These are phyloP conservation scores for Craterostigma plantagineum DNA, from an alignment of 257 asterid species.

Conservation along the genomic window DNA sequence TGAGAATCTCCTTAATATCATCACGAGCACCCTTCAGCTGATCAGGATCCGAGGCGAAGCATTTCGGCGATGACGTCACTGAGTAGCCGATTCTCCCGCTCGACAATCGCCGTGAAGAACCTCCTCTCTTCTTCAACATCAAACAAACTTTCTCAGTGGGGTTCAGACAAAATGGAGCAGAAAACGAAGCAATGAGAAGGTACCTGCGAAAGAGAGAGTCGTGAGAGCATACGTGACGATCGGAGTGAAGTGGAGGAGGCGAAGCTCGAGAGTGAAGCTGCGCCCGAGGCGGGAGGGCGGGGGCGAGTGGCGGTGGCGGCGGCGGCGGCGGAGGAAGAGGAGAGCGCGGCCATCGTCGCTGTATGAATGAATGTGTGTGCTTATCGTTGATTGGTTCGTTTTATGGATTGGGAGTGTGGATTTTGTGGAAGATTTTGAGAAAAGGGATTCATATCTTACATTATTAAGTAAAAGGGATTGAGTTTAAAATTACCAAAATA, in stretches of 20 bases:
- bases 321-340: constrained; percentile 31
- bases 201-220: constrained; percentile 41
- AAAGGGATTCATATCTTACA: too few species aligned
- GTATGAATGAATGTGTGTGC: neutral
- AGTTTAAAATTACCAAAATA: too few species aligned
- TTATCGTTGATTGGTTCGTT: too few species aligned
- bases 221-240: constrained; percentile 36
- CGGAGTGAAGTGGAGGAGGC: constrained; percentile 29
- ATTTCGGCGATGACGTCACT: constrained; percentile 44
- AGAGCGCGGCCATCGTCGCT: constrained; percentile 34
- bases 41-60: constrained; percentile 55
- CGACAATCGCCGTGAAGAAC: constrained; percentile 16
- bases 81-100: constrained; percentile 33
- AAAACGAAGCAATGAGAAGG: neutral
- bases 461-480: too few species aligned
- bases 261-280: constrained; percentile 21
- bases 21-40: constrained; percentile 84
- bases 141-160: neutral
- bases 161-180: neutral
- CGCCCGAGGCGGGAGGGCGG: constrained; percentile 24
- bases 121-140: constrained; percentile 16
- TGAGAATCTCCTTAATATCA: constrained; percentile 64
- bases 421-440: too few species aligned
- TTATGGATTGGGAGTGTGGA: too few species aligned
- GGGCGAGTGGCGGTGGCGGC: constrained; percentile 17